These are phyloP conservation scores for Haplosporangium gracile DNA, from an alignment of 192 early-diverging fungal species.

Conservation along the genomic window DNA sequence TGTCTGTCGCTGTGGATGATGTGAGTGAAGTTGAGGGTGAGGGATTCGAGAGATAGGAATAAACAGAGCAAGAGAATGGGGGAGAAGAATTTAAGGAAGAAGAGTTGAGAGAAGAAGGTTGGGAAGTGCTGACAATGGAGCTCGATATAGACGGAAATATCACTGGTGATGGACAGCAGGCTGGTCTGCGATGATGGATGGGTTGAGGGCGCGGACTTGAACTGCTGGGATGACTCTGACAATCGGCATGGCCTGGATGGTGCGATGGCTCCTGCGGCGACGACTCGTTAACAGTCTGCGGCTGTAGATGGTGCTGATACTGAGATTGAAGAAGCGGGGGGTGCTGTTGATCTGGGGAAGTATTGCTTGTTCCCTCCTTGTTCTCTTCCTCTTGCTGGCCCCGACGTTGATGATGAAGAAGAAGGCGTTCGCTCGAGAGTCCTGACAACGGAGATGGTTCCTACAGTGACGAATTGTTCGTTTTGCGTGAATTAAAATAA, in stretches of 20 bases:
- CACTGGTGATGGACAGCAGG: background rate
- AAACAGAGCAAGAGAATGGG: background rate
- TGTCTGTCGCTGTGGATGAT: background rate
- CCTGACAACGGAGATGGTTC: background rate
- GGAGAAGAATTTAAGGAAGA: background rate
- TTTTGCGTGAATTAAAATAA: background rate
- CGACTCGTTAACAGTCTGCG: background rate
- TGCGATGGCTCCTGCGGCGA: background rate
- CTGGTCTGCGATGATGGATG: background rate
- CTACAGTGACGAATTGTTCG: background rate
- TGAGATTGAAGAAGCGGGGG: background rate
- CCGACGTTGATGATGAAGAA: background rate
- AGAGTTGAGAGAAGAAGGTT: background rate
- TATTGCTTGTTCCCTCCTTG: background rate
- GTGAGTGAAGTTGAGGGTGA: background rate
- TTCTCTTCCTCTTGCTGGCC: background rate
- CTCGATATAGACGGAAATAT: background rate
- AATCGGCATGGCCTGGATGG: background rate
- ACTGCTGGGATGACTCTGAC: background rate
- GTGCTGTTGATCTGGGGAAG: slow-evolving; percentile 1
- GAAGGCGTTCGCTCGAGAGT: background rate
- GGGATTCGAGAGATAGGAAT: background rate
- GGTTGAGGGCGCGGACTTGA: background rate
- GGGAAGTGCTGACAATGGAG: background rate
- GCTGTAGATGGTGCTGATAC: background rate